Conservation (phyloP, 495 filamentous ascomycete genomes). For the Penicillium argentinense region DNA sequence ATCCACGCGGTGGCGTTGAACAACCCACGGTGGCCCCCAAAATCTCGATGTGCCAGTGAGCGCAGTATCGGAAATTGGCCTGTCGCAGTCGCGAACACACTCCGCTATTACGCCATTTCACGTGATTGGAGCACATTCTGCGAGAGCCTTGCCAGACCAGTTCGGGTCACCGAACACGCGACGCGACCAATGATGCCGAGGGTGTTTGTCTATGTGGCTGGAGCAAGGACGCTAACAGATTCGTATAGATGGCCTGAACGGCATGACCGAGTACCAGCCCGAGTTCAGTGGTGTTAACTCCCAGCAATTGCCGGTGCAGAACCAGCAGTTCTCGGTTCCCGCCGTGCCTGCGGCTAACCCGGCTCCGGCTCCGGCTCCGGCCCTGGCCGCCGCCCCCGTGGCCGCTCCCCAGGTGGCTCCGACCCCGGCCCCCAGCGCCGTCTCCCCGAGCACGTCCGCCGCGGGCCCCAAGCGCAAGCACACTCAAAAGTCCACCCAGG, state of each 20-base stretch:
- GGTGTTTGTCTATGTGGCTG: too few relatives aligned
- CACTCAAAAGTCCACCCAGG: conserved; percentile 31
- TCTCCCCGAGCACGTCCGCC: conserved; percentile 17
- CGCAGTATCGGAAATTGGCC: conserved; percentile 16
- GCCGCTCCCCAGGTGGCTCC: conserved; percentile 19
- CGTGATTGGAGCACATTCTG: too few relatives aligned
- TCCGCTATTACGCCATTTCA: conserved; percentile 43
- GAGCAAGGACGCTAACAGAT: conserved; percentile 17
- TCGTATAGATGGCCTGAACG: conserved; percentile 35
- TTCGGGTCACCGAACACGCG: conserved; percentile 7
- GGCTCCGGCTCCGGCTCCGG: conserved; percentile 23
- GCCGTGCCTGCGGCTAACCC: conserved; percentile 21
- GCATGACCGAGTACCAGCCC: conserved; percentile 36
- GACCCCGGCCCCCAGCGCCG: conserved; percentile 16
- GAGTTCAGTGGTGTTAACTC: conserved; percentile 30
- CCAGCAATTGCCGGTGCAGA: conserved; percentile 27
- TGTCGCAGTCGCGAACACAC: conserved; percentile 23
- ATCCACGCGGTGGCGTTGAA: conserved; percentile 15
- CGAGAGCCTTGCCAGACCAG: neutral
- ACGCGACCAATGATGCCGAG: conserved; percentile 10
- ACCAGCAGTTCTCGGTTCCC: conserved; percentile 29
- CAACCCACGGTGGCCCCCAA: neutral
- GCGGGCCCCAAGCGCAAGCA: conserved; percentile 43
- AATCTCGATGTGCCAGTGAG: neutral
- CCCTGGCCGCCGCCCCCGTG: conserved; percentile 26